These are phyloP conservation scores for Chloris gayana DNA, from an alignment of 176 grass and related monocot genomes.

Conservation along the genomic window DNA sequence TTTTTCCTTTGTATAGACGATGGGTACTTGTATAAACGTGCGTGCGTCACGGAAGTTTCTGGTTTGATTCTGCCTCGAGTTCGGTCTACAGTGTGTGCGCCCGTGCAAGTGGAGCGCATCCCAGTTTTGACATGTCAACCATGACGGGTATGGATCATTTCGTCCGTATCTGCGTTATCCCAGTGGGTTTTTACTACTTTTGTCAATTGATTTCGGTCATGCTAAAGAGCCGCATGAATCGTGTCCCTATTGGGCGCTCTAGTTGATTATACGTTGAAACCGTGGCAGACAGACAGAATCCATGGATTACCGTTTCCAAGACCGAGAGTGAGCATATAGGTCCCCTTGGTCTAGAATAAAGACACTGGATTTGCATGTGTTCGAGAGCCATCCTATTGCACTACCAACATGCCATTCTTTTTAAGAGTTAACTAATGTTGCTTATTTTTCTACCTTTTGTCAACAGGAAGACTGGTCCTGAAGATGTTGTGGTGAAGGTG, in stretches of 20 bases:
- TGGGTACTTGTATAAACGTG: background rate
- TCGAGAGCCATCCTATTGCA: background rate
- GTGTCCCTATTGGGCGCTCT: background rate
- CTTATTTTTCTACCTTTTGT: background rate
- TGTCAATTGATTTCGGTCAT: background rate
- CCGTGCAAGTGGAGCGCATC: background rate
- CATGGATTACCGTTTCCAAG: background rate
- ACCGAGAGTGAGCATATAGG: background rate
- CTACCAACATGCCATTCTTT: background rate
- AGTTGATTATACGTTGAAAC: background rate
- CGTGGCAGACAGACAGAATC: background rate
- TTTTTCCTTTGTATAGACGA: background rate
- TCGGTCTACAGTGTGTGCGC: background rate
- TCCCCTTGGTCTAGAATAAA: background rate
- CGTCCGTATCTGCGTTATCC: no score
- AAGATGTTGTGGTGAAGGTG: slow-evolving; percentile 93
- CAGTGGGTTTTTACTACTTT: background rate
- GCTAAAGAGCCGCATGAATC: background rate
- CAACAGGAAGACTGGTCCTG: slow-evolving; percentile 69
- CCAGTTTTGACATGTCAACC: background rate
- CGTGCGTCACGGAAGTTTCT: background rate
- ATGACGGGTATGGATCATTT: background rate
- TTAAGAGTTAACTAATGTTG: background rate
- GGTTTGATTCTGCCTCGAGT: background rate
- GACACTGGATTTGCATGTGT: background rate